These are phyloP conservation scores for Chalciporus chontae DNA, from an alignment of 768 basidiomycete species.

Conservation along the genomic window DNA sequence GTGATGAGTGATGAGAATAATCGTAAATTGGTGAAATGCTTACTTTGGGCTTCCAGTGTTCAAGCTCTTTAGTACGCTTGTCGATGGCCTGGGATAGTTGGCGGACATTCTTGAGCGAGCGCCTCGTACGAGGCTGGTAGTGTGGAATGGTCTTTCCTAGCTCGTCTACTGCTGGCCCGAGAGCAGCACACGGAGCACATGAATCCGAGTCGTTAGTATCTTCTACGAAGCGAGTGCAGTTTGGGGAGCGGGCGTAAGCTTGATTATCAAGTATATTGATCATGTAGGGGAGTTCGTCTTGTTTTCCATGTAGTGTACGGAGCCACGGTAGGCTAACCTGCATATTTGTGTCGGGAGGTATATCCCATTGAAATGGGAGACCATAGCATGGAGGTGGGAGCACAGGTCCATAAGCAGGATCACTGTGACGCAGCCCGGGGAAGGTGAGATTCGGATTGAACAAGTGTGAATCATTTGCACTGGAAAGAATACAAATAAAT, in stretches of 20 bases:
- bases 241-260: background rate
- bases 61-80: background rate
- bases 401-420: background rate
- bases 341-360: background rate
- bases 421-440: too few relatives aligned
- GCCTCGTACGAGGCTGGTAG: background rate
- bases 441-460: too few relatives aligned
- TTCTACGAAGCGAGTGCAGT: background rate
- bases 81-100: background rate
- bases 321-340: constrained; percentile 1
- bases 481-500: too few relatives aligned
- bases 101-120: background rate
- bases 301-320: background rate
- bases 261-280: background rate
- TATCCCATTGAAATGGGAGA: background rate
- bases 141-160: background rate
- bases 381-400: background rate
- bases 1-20: background rate
- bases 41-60: background rate
- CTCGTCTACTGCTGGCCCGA: background rate
- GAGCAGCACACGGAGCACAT: background rate
- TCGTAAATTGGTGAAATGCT: background rate
- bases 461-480: too few relatives aligned
- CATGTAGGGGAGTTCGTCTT: background rate
- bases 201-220: background rate